A percentile compares a stretch with the other conserved stretches of the same genome.
phyloP scores from a whole-genome alignment of 2,329 filamentous ascomycete species.

The Paraphaeosphaeria sporulosa region DNA sequence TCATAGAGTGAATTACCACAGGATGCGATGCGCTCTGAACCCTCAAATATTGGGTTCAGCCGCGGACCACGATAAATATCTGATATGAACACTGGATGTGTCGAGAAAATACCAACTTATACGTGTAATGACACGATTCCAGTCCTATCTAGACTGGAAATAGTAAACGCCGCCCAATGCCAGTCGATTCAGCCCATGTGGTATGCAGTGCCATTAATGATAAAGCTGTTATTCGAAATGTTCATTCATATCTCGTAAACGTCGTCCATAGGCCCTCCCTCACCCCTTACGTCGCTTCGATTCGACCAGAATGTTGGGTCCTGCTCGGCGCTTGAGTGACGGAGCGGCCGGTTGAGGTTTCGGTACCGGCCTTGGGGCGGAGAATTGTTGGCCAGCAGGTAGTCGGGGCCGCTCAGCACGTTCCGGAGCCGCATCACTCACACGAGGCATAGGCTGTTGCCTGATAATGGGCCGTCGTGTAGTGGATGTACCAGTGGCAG shows the following conservation, averaged over 20 bases:
- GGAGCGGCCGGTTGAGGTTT: conserved; percentile 24
- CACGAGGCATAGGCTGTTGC: conserved; percentile 28
- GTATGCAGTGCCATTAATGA: background rate
- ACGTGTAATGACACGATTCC: no score
- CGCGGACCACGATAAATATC: no score
- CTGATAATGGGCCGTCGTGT: conserved; percentile 31
- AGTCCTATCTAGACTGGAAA: background rate
- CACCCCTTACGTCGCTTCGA: conserved; percentile 19
- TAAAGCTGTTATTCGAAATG: background rate
- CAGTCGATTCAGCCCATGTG: background rate
- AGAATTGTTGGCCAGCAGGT: conserved; percentile 40
- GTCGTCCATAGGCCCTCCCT: background rate
- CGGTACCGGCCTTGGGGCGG: conserved; percentile 33
- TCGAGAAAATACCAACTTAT: no score
- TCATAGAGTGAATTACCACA: no score
- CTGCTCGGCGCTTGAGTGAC: conserved; percentile 18
- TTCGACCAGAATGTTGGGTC: conserved; percentile 16
- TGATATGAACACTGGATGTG: no score
- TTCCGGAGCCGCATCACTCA: conserved; percentile 14
- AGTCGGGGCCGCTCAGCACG: conserved; percentile 32
- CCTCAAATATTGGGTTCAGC: no score
- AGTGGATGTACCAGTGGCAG: conserved; percentile 20
- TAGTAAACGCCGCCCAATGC: conserved; percentile 4
- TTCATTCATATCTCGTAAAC: background rate
- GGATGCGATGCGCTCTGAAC: no score